These are phyloP conservation scores for Quillaja saponaria DNA, from an alignment of 306 rosid species.

Conservation along the genomic window DNA sequence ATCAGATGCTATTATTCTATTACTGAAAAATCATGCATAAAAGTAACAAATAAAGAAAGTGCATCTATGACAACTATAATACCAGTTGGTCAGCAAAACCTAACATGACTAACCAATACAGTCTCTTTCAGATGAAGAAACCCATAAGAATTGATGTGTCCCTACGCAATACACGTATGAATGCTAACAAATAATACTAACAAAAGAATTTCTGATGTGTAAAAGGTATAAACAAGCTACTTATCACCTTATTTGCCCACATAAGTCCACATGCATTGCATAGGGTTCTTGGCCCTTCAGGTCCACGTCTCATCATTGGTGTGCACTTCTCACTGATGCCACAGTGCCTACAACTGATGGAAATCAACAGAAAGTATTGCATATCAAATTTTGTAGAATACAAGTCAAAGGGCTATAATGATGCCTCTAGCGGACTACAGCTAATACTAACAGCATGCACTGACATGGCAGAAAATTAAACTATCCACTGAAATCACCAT, in stretches of 20 bases:
- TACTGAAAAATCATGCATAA: neutral
- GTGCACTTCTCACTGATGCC: conserved; percentile 69
- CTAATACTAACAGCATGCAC: too few relatives aligned
- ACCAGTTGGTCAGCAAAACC: neutral
- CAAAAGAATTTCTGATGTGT: neutral
- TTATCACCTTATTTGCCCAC: conserved; percentile 84
- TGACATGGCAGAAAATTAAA: neutral
- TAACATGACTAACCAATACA: neutral
- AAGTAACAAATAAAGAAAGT: neutral
- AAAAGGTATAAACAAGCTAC: conserved; percentile 4
- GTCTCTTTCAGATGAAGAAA: conserved; percentile 1
- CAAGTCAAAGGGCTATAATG: too few relatives aligned
- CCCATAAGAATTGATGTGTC: neutral
- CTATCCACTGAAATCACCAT: conserved; percentile 9
- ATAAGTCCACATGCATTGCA: conserved; percentile 87
- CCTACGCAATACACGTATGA: neutral
- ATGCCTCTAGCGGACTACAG: too few relatives aligned
- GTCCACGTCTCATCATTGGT: conserved; percentile 86
- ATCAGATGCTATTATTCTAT: too few relatives aligned
- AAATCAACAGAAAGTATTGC: conserved; percentile 18
- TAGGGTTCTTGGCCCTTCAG: conserved; percentile 82
- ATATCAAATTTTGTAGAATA: neutral
- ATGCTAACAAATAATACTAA: conserved; percentile 15
- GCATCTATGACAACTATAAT: conserved; percentile 1
- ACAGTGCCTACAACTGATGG: conserved; percentile 72